Base-by-base conservation (phyloP, 2,329 filamentous ascomycete genomes). In the Pseudocercospora cruenta region DNA sequence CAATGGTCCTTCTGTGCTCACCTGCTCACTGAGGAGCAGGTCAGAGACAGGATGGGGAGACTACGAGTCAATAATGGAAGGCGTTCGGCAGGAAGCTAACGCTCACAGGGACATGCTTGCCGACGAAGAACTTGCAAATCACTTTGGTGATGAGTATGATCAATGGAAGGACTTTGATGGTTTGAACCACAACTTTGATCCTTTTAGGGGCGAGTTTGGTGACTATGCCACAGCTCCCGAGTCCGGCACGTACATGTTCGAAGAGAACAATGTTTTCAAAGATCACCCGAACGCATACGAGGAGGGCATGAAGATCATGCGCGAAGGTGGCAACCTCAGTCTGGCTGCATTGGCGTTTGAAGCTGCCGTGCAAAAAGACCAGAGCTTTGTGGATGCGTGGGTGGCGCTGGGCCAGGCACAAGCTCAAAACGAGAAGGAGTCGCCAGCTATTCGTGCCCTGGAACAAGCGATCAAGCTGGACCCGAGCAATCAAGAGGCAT, bases 371-470 rank as follows among this genome's bases (percentile, higher is more conserved):
- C 94, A 97, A 79, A 93, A 94, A 80, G 89, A 97, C 68, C 88
- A 93, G 0, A 85, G 90, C 62, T 94, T 98, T 78, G 88, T 94
- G 43, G 91, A 96, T 62, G 95, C 95, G 2, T 99, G 95, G 95
- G 92, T 94, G 9, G 90, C 93, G 74, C 87, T 99, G 33, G 95
- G 95, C 61, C 90, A 91, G 62, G 92, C 94, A 19, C 95, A 99
- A 81, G 95, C 95, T 21, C 95, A 99, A 79, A 99, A 99, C 79
- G 95, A 99, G 80, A 99, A 99, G 82, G 95, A 99, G 79, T 91
- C 93, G 8, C 94, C 95, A 0, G 95, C 95, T 2, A 97, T 99
- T 70, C 90, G 95, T 36, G 95, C 95, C 2, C 84, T 98, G 67
- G 94, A 98, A 79, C 91, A 95, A 77, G 93, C 94, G 0, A 82